Percentiles rank a stretch among this genome's conserved stretches.
These are phyloP conservation scores for Sugiyamaella castrensis DNA, from an alignment of 1,139 yeast genomes.

Conservation along the genomic window DNA sequence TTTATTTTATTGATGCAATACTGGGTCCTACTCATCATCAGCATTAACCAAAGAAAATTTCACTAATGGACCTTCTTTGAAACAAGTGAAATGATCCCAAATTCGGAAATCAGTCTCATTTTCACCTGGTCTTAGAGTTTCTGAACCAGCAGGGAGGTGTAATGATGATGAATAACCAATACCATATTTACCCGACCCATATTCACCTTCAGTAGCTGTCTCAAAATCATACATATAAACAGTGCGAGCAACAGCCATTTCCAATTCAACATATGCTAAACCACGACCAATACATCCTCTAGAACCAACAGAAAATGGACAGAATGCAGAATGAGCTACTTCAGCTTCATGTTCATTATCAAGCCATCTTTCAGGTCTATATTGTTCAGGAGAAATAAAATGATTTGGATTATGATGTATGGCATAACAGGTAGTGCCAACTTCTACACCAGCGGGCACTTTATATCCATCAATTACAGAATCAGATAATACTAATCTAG, in stretches of 20 bases:
- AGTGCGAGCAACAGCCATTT: constrained; percentile 21
- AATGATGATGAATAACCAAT: constrained; percentile 18
- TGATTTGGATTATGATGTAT: constrained; percentile 19
- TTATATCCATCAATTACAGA: constrained; percentile 19
- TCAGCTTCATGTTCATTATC: constrained; percentile 8
- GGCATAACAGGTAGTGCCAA: constrained; percentile 21
- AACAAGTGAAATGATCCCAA: constrained; percentile 23
- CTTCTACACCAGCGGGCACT: constrained; percentile 21
- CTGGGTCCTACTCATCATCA: not conserved
- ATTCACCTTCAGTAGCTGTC: constrained; percentile 20
- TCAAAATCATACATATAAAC: constrained; percentile 20
- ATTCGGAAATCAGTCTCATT: constrained; percentile 17
- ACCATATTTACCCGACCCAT: constrained; percentile 20
- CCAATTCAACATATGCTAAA: constrained; percentile 22
- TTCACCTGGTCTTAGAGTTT: constrained; percentile 18
- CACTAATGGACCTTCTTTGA: constrained; percentile 22
- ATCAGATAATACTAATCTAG: constrained; percentile 15
- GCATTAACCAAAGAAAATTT: constrained; percentile 4
- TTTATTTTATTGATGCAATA: not conserved
- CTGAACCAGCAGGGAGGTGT: constrained; percentile 17
- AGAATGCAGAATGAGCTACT: constrained; percentile 20
- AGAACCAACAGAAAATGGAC: constrained; percentile 23
- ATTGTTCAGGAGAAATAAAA: constrained; percentile 16
- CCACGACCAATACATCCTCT: constrained; percentile 23
- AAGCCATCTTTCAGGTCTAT: constrained; percentile 22